Evolutionary conservation across 1,284 basidiomycete species (phyloP).

Genomic region (Austroboletus olivaceoglutinosus): DNA sequence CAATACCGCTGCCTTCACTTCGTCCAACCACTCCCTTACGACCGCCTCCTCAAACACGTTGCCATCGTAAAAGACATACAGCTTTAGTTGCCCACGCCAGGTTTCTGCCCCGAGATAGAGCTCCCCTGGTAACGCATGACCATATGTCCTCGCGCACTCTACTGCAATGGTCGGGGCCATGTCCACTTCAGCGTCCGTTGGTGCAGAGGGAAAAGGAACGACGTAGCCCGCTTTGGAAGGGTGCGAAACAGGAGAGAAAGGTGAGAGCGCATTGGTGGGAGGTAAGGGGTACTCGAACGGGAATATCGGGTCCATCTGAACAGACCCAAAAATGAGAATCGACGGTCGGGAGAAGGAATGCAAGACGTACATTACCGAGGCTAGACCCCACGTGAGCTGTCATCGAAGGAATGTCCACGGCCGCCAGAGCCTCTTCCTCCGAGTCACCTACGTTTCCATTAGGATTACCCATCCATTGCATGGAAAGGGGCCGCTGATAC

Average conservation of each 20-base stretch:
- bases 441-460: background rate
- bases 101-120: conserved; percentile 44
- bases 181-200: no score
- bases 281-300: background rate
- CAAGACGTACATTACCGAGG: background rate
- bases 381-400: background rate
- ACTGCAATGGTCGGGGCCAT: conserved; percentile 8
- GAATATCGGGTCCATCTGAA: background rate
- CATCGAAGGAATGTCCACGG: background rate
- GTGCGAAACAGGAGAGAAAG: background rate
- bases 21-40: conserved; percentile 44
- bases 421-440: background rate
- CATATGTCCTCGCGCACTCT: conserved; percentile 15
- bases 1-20: conserved; percentile 38
- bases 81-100: conserved; percentile 18
- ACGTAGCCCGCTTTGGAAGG: background rate
- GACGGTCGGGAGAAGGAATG: background rate
- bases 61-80: conserved; percentile 40
- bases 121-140: conserved; percentile 47
- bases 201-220: background rate
- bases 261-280: background rate
- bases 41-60: conserved; percentile 41
- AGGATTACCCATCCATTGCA: background rate
- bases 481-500: background rate
- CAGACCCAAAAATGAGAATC: background rate